These are phyloP conservation scores for Musa schizocarpa DNA, from an alignment of 176 grass and related monocot species.

Conservation along the genomic window DNA sequence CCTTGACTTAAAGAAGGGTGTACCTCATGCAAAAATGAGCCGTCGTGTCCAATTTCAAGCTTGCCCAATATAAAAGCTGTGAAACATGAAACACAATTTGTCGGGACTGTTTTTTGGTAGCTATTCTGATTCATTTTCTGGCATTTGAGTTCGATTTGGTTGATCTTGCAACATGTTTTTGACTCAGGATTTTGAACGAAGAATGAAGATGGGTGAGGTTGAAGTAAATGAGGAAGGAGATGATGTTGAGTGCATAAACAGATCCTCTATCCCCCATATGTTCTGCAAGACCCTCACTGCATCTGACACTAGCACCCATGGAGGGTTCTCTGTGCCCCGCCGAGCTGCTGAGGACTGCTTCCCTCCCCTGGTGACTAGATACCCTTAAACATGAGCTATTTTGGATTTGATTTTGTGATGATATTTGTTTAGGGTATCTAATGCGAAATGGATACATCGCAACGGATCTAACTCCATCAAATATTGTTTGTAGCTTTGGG, in stretches of 20 bases:
- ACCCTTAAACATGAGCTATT: background rate
- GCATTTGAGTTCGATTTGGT: background rate
- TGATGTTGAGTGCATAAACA: conserved; percentile 28
- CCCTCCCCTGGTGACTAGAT: conserved; percentile 63
- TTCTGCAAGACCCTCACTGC: conserved; percentile 96
- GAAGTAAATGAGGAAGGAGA: conserved; percentile 37
- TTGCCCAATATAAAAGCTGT: background rate
- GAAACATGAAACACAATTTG: background rate
- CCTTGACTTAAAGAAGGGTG: background rate
- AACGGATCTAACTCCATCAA: too few species aligned
- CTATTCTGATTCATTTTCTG: background rate
- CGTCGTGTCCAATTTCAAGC: background rate
- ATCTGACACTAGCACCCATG: conserved; percentile 89
- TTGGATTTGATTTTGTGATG: too few species aligned
- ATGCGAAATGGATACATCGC: background rate
- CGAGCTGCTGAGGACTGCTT: conserved; percentile 95
- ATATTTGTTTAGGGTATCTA: background rate
- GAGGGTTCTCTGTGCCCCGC: conserved; percentile 86
- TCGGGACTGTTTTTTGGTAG: background rate
- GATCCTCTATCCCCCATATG: conserved; percentile 62
- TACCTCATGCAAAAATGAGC: too few species aligned
- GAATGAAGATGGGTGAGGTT: conserved; percentile 18
- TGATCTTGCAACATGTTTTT: background rate
- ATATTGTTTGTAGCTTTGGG: background rate
- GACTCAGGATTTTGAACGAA: conserved; percentile 24